Evolutionary conservation across 1,284 basidiomycete species (phyloP).

Genomic region (Laetiporus sulphureus): DNA sequence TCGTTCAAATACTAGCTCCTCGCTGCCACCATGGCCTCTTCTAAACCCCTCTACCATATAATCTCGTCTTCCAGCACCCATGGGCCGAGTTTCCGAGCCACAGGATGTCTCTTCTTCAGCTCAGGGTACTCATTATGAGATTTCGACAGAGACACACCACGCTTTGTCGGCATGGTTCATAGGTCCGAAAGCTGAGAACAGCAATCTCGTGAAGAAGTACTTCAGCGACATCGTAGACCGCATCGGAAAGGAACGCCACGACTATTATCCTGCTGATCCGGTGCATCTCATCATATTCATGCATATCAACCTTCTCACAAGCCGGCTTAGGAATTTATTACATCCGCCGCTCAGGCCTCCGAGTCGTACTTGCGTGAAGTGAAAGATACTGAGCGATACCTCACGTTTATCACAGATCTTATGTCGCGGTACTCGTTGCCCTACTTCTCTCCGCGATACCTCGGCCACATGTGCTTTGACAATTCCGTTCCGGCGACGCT

Average conservation of each 20-base stretch:
- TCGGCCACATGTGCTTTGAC: constrained; percentile 35
- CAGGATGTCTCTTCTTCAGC: too few species aligned
- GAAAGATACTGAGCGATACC: constrained; percentile 10
- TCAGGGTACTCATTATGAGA: too few species aligned
- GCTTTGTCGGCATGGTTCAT: constrained; percentile 24
- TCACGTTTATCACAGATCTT: constrained; percentile 11
- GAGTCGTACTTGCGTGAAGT: constrained; percentile 11
- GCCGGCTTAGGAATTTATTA: constrained; percentile 15
- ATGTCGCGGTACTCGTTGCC: constrained; percentile 29
- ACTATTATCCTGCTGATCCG: constrained; percentile 14
- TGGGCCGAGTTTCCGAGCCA: too few species aligned
- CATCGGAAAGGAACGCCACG: constrained; percentile 8
- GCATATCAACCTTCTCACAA: background rate
- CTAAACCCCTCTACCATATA: too few species aligned
- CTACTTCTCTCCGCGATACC: constrained; percentile 37
- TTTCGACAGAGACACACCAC: constrained; percentile 16
- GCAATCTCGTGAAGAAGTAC: constrained; percentile 12
- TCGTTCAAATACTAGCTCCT: too few species aligned
- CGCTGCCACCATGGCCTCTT: too few species aligned
- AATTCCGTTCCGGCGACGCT: constrained; percentile 32
- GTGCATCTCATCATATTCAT: constrained; percentile 1
- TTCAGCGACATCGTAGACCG: constrained; percentile 13
- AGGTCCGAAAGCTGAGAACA: constrained; percentile 24
- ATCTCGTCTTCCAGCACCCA: too few species aligned
- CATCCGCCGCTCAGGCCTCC: constrained; percentile 11